These are phyloP conservation scores for Lactarius indigo DNA, from an alignment of 768 basidiomycete genomes.

Conservation along the genomic window DNA sequence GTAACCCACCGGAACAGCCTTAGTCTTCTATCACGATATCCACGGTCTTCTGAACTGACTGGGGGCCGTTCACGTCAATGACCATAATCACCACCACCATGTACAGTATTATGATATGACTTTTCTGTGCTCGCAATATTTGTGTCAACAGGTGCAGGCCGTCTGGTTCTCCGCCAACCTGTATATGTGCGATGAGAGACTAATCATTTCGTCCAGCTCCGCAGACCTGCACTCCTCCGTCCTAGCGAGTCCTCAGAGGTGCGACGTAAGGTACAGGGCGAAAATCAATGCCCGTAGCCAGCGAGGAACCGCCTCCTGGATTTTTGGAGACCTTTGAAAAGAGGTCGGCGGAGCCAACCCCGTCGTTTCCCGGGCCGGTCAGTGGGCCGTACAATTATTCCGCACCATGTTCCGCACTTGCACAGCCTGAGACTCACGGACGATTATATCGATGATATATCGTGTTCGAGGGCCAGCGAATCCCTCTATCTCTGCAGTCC, in stretches of 20 bases:
- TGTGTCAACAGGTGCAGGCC: too few relatives aligned
- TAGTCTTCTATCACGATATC: conserved; percentile 5
- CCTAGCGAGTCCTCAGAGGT: conserved; percentile 31
- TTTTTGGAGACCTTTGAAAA: conserved; percentile 11
- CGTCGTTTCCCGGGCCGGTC: background rate
- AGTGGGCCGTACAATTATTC: too few relatives aligned
- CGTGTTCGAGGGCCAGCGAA: too few relatives aligned
- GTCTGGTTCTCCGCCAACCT: too few relatives aligned
- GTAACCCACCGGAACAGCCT: conserved; percentile 3
- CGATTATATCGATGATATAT: too few relatives aligned
- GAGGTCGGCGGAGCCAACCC: conserved; percentile 5
- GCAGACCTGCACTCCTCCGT: conserved; percentile 29
- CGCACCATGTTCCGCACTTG: too few relatives aligned
- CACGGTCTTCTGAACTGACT: conserved; percentile 8
- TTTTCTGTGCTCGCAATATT: background rate
- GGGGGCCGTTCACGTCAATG: background rate
- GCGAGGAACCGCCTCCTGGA: conserved; percentile 28
- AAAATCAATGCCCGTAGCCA: conserved; percentile 22
- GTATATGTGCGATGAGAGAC: background rate
- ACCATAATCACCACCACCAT: conserved; percentile 7
- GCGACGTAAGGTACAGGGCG: conserved; percentile 17
- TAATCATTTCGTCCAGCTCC: background rate
- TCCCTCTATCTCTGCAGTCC: background rate
- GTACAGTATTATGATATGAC: conserved; percentile 6
- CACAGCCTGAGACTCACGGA: too few relatives aligned